phyloP scores from a whole-genome alignment of 2,329 filamentous ascomycete species.

The Penicillium hordei region DNA sequence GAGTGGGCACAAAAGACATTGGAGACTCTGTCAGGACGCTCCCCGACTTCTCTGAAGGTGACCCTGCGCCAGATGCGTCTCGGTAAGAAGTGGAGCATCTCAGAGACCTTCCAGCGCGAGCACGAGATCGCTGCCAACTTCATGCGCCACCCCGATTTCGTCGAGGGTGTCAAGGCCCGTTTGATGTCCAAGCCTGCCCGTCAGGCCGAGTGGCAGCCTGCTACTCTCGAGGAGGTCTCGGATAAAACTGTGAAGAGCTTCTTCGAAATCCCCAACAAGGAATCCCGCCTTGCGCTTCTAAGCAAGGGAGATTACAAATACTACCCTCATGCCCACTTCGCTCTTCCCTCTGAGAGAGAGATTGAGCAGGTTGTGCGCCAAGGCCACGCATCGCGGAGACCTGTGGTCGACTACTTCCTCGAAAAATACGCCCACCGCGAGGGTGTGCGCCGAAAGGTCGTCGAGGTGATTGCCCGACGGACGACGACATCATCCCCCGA shows the following conservation, averaged over 20 bases:
- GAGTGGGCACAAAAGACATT: slow-evolving; percentile 79
- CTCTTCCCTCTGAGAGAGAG: slow-evolving; percentile 67
- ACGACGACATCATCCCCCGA: slow-evolving; percentile 48
- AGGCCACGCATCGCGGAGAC: slow-evolving; percentile 50
- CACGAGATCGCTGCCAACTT: slow-evolving; percentile 80
- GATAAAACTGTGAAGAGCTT: slow-evolving; percentile 64
- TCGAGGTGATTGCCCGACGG: slow-evolving; percentile 67
- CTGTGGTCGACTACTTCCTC: slow-evolving; percentile 65
- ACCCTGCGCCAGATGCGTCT: slow-evolving; percentile 78
- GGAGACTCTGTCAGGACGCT: slow-evolving; percentile 71
- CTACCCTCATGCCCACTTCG: slow-evolving; percentile 70
- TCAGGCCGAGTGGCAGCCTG: slow-evolving; percentile 73
- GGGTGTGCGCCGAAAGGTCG: slow-evolving; percentile 66
- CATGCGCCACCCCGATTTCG: slow-evolving; percentile 90
- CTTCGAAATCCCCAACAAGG: slow-evolving; percentile 56
- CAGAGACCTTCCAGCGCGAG: slow-evolving; percentile 81
- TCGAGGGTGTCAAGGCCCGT: slow-evolving; percentile 81
- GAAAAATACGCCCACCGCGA: slow-evolving; percentile 62
- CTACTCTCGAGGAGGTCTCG: slow-evolving; percentile 66
- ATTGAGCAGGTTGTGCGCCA: slow-evolving; percentile 49
- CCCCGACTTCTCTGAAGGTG: slow-evolving; percentile 84
- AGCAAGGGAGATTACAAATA: slow-evolving; percentile 61
- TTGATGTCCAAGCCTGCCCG: slow-evolving; percentile 69
- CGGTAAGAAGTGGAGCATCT: slow-evolving; percentile 74
- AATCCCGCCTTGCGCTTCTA: slow-evolving; percentile 60